A percentile compares a stretch with the other conserved stretches of the same genome.
These are phyloP conservation scores for Ogataea trehalophila DNA, from an alignment of 805 yeast genomes.

Conservation along the genomic window DNA sequence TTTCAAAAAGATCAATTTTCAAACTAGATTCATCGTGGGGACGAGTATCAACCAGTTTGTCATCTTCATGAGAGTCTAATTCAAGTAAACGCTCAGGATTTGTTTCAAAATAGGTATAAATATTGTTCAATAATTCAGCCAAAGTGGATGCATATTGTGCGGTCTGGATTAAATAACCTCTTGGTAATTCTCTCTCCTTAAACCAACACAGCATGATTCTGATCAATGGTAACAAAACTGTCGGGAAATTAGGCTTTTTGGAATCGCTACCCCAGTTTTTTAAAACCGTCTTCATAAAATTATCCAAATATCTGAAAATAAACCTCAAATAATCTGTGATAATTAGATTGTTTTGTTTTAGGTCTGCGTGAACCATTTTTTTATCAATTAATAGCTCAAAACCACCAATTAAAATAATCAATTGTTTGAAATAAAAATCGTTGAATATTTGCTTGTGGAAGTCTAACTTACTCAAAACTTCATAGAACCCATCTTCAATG, in stretches of 20 bases:
- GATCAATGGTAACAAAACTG: conserved; percentile 32
- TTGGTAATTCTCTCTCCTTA: conserved; percentile 41
- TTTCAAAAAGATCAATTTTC: conserved; percentile 2
- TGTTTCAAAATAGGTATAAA: conserved; percentile 11
- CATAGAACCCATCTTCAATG: conserved; percentile 32
- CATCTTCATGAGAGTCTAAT: conserved; percentile 1
- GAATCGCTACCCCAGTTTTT: conserved; percentile 20
- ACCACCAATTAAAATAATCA: conserved; percentile 36
- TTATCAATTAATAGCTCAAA: conserved; percentile 30
- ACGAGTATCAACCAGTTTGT: background rate
- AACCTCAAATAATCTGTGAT: conserved; percentile 34
- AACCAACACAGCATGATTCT: conserved; percentile 58
- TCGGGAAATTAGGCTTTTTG: conserved; percentile 17
- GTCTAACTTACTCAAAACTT: conserved; percentile 21
- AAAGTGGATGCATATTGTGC: conserved; percentile 11
- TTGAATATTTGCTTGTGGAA: conserved; percentile 30
- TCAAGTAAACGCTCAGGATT: conserved; percentile 6
- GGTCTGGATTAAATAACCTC: conserved; percentile 25
- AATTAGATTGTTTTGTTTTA: conserved; percentile 21
- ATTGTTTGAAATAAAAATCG: conserved; percentile 33
- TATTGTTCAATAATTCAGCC: conserved; percentile 18
- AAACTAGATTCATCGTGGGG: background rate
- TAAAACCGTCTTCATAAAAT: conserved; percentile 25
- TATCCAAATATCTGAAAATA: conserved; percentile 36
- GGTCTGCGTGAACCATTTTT: conserved; percentile 17